These are phyloP conservation scores for Talaromyces trachyspermus DNA, from an alignment of 495 filamentous ascomycete genomes.

Conservation along the genomic window DNA sequence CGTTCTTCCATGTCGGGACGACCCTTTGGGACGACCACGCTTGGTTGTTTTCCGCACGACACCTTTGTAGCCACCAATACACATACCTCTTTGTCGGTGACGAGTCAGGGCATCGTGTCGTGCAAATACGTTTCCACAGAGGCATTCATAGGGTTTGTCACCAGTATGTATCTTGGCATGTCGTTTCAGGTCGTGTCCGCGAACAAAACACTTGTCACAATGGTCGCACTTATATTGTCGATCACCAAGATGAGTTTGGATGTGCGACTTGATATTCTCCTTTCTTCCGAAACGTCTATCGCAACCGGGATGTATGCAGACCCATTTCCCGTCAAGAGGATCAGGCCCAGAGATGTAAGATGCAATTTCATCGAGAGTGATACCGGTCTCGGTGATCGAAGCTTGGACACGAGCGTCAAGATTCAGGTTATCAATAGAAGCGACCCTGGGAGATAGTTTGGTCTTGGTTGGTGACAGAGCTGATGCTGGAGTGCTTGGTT, in stretches of 20 bases:
- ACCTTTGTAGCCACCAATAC: slow-evolving; percentile 82
- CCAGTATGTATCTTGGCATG: slow-evolving; percentile 95
- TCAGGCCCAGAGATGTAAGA: slow-evolving; percentile 77
- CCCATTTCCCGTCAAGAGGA: slow-evolving; percentile 65
- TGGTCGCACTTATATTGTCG: slow-evolving; percentile 83
- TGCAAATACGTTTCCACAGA: slow-evolving; percentile 85
- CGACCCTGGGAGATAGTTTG: slow-evolving; percentile 27
- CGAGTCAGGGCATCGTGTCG: slow-evolving; percentile 91
- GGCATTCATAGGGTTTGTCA: slow-evolving; percentile 84
- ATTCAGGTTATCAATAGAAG: slow-evolving; percentile 38
- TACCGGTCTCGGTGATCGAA: slow-evolving; percentile 62
- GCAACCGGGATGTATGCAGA: slow-evolving; percentile 76
- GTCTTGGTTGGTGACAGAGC: slow-evolving; percentile 25
- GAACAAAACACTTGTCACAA: slow-evolving; percentile 90
- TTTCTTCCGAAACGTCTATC: slow-evolving; percentile 81
- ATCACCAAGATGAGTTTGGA: slow-evolving; percentile 95
- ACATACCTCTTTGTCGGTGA: slow-evolving; percentile 91
- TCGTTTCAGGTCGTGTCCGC: slow-evolving; percentile 92
- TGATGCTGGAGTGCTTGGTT: slow-evolving; percentile 9
- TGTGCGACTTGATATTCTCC: slow-evolving; percentile 96
- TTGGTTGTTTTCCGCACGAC: slow-evolving; percentile 64
- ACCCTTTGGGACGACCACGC: slow-evolving; percentile 57
- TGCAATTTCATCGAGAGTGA: slow-evolving; percentile 80
- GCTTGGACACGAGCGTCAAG: slow-evolving; percentile 42
- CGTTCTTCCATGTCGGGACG: slow-evolving; percentile 59